phyloP scores from a whole-genome alignment of 176 grass and related monocot species.

The Rhynchospora breviuscula region DNA sequence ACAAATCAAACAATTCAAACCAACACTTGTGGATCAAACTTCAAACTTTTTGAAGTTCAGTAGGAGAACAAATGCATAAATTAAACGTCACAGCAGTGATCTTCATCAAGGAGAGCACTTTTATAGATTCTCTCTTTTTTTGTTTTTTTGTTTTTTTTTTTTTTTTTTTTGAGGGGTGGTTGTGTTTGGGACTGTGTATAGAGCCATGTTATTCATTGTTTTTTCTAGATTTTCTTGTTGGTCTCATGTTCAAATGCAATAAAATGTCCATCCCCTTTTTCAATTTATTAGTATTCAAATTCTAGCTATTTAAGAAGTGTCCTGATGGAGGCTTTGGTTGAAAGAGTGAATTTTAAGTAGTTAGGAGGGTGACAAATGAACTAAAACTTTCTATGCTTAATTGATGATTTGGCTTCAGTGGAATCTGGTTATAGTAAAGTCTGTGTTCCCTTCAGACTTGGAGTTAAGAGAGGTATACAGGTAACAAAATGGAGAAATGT shows the following conservation, averaged over 20 bases:
- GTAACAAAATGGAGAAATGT: no score
- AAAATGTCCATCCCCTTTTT: background rate
- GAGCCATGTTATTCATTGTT: background rate
- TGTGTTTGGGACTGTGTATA: background rate
- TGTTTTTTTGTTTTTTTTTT: background rate
- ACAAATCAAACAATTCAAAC: background rate
- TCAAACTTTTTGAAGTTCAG: conserved; percentile 3
- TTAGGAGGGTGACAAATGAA: no score
- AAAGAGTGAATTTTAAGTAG: no score
- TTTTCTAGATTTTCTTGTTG: background rate
- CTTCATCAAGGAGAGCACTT: background rate
- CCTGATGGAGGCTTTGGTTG: background rate
- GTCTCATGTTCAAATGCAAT: background rate
- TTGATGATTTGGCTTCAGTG: no score
- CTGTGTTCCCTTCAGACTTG: no score
- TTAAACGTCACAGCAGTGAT: background rate
- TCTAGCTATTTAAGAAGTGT: no score
- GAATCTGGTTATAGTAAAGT: no score
- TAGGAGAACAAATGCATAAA: background rate
- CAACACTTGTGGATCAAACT: background rate
- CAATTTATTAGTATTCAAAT: background rate
- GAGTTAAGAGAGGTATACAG: no score
- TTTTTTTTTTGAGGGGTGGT: background rate
- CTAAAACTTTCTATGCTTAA: no score
- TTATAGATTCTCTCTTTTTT: background rate